A percentile compares a stretch with the other conserved stretches of the same genome.
Conservation (phyloP, 2,329 filamentous ascomycete species). For the Hypoxylon sp. region DNA sequence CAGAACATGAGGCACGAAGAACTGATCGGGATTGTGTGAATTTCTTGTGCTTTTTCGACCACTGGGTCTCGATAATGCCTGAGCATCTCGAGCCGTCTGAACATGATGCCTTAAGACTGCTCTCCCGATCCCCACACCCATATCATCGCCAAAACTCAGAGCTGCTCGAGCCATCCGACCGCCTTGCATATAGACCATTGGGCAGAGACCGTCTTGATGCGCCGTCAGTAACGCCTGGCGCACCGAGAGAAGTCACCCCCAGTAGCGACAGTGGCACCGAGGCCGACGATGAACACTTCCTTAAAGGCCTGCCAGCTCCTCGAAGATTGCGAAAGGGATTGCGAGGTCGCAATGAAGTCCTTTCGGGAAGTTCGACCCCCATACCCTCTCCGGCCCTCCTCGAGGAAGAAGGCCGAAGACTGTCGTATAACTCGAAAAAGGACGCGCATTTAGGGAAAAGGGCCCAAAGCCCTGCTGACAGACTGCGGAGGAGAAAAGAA, state of each 20-base stretch:
- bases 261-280: constrained; percentile 94
- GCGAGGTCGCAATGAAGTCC: constrained; percentile 69
- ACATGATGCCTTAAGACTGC: constrained; percentile 61
- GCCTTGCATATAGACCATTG: constrained; percentile 48
- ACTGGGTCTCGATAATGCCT: constrained; percentile 62
- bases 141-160: constrained; percentile 74
- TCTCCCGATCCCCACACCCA: constrained; percentile 76
- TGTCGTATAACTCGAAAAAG: constrained; percentile 44
- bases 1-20: constrained; percentile 35
- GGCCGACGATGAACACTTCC: constrained; percentile 91
- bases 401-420: constrained; percentile 59
- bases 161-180: constrained; percentile 67
- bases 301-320: constrained; percentile 88
- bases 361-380: constrained; percentile 71
- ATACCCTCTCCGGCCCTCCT: constrained; percentile 64
- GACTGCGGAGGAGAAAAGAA: constrained; percentile 64
- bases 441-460: constrained; percentile 47
- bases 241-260: constrained; percentile 69
- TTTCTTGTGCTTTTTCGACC: constrained; percentile 42
- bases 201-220: constrained; percentile 38
- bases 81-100: constrained; percentile 60
- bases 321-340: constrained; percentile 85
- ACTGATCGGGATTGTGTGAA: constrained; percentile 41
- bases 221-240: constrained; percentile 37
- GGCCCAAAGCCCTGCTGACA: constrained; percentile 54